Evolutionary conservation across 2,329 filamentous ascomycete genomes (phyloP), one percentile per base, ranked within the genome.

Genomic region (Trematosphaeria pertusa): DNA sequence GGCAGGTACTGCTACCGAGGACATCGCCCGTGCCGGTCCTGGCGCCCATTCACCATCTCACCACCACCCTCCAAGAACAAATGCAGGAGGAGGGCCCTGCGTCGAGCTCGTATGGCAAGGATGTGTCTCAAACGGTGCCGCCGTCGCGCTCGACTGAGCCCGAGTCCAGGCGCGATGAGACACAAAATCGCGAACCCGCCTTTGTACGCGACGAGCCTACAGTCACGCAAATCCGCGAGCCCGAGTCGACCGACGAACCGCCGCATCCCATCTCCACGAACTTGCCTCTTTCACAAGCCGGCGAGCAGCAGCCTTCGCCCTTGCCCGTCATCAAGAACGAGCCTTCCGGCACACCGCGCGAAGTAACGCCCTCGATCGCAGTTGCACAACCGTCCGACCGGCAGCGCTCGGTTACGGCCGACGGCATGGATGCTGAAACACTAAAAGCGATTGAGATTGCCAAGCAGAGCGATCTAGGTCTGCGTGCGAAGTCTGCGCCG

Each of bases 401-500:
- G 34, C 51, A 66, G 52, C 30, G 28, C n/a, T 66, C 64, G 8
- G 38, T 55, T 24, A 43, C 56, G 1, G 42, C 41, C 12, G 62
- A 62, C 2, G 54, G 50, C 36, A 49, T 71, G 34, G 75, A 77
- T 28, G 46, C 50, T 12, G 70, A 76, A 32, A 71, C 73, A 2
- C 62, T 70, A 35, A 76, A 75, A 54, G 70, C 75, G 4, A 65
- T 79, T 21, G 70, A 73, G 45, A 65, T 72, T 32, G 66, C 76
- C 11, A 78, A 78, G 61, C 65, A 67, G 37, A 75, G 69, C 62
- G 77, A 79, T 46, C 68, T 75, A 40, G 73, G 73, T 28, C 62
- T 76, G 35, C 68, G 73, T 21, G 64, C 54, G 3, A 70, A 69
- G 49, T 37, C 69, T 11, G 48, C 57, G 6, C 52, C 58, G 1